phyloP scores from a whole-genome alignment of 345 rosid genomes.

The Lumnitzera racemosa region DNA sequence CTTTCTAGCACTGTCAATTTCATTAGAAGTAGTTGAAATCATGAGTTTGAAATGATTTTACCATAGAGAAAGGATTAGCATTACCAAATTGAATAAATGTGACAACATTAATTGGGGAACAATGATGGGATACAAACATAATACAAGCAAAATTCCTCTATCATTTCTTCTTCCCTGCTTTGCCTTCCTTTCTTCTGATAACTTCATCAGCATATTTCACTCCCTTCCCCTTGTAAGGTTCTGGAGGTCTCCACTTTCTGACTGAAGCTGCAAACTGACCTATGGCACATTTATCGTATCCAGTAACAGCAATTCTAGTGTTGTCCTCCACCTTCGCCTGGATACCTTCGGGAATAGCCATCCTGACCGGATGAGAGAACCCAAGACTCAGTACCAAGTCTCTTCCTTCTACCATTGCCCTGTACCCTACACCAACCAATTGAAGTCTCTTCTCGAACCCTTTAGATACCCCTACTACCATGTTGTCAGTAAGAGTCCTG shows the following conservation, averaged over 20 bases:
- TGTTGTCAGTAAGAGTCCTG: conserved; percentile 92
- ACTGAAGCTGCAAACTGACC: conserved; percentile 89
- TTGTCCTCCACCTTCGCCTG: conserved; percentile 84
- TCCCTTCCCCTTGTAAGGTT: conserved; percentile 97
- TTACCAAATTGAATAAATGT: too few species aligned
- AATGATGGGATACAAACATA: background rate
- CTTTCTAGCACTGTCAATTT: too few species aligned
- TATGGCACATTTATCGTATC: conserved; percentile 63
- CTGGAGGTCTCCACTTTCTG: conserved; percentile 95
- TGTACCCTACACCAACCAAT: conserved; percentile 87
- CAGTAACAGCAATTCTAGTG: conserved; percentile 63
- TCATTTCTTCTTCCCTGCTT: conserved; percentile 95
- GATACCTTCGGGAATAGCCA: conserved; percentile 63
- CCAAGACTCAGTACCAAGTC: conserved; percentile 80
- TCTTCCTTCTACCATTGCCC: conserved; percentile 72
- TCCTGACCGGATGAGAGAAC: conserved; percentile 88
- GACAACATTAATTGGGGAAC: background rate
- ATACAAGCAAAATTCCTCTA: background rate
- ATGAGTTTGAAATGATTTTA: background rate
- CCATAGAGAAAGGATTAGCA: background rate
- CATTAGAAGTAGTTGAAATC: too few species aligned
- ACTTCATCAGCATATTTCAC: conserved; percentile 81
- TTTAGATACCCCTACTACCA: conserved; percentile 91
- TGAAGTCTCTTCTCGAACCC: conserved; percentile 95
- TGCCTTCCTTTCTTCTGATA: conserved; percentile 80